A percentile compares a stretch with the other conserved stretches of the same genome.
Conservation (phyloP, 768 basidiomycete species). For the Podaxis sp. region DNA sequence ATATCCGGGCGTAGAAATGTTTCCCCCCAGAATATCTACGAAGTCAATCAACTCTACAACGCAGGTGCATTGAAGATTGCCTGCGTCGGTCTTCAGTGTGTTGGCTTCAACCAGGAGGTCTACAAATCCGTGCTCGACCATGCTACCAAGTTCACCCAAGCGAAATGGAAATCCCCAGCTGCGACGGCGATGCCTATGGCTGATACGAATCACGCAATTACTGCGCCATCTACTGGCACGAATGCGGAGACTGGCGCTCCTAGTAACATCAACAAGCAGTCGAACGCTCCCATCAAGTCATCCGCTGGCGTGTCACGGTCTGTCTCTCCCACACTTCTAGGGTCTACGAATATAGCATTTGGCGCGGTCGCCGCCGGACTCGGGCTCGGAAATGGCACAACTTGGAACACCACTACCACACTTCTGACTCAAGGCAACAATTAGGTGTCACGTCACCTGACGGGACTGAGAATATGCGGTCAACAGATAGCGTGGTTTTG, state of each 20-base stretch:
- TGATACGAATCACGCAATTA: neutral
- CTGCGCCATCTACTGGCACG: neutral
- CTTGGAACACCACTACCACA: slow-evolving; percentile 7
- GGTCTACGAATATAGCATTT: slow-evolving; percentile 3
- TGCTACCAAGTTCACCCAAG: slow-evolving; percentile 45
- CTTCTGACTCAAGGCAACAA: neutral
- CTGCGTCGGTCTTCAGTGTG: slow-evolving; percentile 73
- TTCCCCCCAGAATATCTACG: slow-evolving; percentile 77
- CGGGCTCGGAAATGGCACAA: slow-evolving; percentile 10
- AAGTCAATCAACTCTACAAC: slow-evolving; percentile 69
- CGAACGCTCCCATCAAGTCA: neutral
- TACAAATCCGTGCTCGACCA: slow-evolving; percentile 70
- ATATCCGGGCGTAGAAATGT: slow-evolving; percentile 69
- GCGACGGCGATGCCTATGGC: neutral
- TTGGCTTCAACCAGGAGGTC: slow-evolving; percentile 69
- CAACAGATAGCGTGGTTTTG: neutral
- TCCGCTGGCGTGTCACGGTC: neutral
- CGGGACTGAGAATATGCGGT: neutral
- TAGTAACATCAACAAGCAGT: neutral
- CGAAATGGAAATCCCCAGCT: slow-evolving; percentile 32
- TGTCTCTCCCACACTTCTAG: slow-evolving; percentile 10
- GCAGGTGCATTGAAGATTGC: slow-evolving; percentile 73
- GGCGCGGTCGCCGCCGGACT: slow-evolving; percentile 11
- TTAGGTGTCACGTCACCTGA: neutral
- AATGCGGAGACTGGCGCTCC: neutral